These are phyloP conservation scores for Suillus decipiens DNA, from an alignment of 768 basidiomycete species.

Conservation along the genomic window DNA sequence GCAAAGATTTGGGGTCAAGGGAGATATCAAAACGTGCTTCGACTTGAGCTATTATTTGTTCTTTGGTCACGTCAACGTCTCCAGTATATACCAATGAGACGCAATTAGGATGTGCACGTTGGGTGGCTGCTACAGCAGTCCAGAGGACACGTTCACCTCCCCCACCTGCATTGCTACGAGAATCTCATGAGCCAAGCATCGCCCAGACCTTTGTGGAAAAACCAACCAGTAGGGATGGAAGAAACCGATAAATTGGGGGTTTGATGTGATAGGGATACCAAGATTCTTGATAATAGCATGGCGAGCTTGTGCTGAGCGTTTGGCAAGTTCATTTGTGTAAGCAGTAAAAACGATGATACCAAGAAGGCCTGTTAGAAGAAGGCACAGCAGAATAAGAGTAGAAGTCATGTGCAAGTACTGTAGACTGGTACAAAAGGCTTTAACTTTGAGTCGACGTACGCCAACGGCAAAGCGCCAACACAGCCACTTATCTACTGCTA, in stretches of 20 bases:
- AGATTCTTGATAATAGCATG: conserved; percentile 24
- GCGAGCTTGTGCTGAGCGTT: conserved; percentile 23
- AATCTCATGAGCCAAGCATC: conserved; percentile 35
- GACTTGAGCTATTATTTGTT: conserved; percentile 78
- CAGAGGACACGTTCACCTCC: conserved; percentile 96
- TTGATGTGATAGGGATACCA: conserved; percentile 7
- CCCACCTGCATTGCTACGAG: conserved; percentile 85
- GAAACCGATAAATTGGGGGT: conserved; percentile 64
- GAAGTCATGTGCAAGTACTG: background rate
- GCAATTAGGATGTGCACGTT: conserved; percentile 62
- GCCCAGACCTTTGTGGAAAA: background rate
- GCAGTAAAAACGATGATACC: conserved; percentile 22
- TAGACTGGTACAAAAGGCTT: no score
- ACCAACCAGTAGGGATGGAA: conserved; percentile 96
- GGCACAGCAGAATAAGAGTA: conserved; percentile 17
- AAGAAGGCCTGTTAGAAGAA: conserved; percentile 15
- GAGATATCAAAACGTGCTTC: conserved; percentile 84
- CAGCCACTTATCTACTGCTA: no score
- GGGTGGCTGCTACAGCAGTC: conserved; percentile 81
- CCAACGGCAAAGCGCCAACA: no score
- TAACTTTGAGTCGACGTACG: no score
- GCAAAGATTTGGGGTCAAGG: conserved; percentile 62
- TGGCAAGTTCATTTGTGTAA: conserved; percentile 26
- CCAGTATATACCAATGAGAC: conserved; percentile 88
- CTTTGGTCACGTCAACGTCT: conserved; percentile 78